phyloP scores from a whole-genome alignment of 2,329 filamentous ascomycete species.

The Pseudogymnoascus sp. region DNA sequence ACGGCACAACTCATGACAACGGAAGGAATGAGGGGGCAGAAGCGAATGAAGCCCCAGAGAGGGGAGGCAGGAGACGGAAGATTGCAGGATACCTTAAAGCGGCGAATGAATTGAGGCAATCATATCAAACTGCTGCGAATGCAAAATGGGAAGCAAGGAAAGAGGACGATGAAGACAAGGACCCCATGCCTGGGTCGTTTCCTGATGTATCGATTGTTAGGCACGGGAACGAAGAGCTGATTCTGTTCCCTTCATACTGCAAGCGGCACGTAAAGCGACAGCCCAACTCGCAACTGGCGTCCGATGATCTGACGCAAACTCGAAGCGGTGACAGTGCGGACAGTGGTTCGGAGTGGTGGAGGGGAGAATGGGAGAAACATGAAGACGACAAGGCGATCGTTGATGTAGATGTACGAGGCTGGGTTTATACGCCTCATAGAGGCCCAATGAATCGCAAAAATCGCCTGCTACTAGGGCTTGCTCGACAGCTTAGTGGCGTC shows the following conservation, averaged over 20 bases:
- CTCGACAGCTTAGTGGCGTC: constrained; percentile 79
- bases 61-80: constrained; percentile 68
- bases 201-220: constrained; percentile 75
- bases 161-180: constrained; percentile 38
- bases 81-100: constrained; percentile 65
- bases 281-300: constrained; percentile 26
- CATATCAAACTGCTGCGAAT: constrained; percentile 49
- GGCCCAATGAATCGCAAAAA: constrained; percentile 84
- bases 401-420: constrained; percentile 90
- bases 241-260: constrained; percentile 91
- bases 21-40: constrained; percentile 26
- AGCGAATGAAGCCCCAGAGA: constrained; percentile 40
- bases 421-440: constrained; percentile 82
- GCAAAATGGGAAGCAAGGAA: constrained; percentile 39
- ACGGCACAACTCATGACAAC: constrained; percentile 13
- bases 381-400: constrained; percentile 81
- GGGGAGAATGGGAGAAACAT: constrained; percentile 66
- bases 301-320: constrained; percentile 19
- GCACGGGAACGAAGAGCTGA: constrained; percentile 81
- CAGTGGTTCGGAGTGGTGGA: constrained; percentile 66
- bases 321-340: constrained; percentile 37
- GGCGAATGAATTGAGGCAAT: constrained; percentile 63
- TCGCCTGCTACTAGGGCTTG: constrained; percentile 75
- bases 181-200: constrained; percentile 65
- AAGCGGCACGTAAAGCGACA: constrained; percentile 37